Evolutionary conservation across 108 stramenopile species (phyloP).

Genomic region (Skeletonema marinoi): DNA sequence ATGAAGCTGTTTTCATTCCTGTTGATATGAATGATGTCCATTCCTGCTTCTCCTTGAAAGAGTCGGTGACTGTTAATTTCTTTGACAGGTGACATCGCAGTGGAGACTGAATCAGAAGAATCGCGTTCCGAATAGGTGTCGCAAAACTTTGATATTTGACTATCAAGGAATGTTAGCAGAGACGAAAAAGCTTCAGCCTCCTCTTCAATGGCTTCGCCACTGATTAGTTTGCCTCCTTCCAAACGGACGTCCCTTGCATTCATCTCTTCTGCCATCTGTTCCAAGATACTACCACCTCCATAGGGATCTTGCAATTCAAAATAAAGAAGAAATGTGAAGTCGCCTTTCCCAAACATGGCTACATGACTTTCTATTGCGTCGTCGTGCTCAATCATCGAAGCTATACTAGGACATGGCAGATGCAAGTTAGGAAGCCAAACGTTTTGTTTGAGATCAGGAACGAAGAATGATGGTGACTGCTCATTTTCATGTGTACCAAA

Average conservation of each 20-base stretch:
- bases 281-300: conserved; percentile 1
- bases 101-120: conserved; percentile 21
- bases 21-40: conserved; percentile 64
- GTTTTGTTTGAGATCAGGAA: conserved; percentile 42
- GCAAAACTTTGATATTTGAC: conserved; percentile 24
- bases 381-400: conserved; percentile 1
- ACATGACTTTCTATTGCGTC: conserved; percentile 35
- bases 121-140: conserved; percentile 22
- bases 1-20: conserved; percentile 51
- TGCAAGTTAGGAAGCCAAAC: conserved; percentile 66
- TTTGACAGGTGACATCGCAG: conserved; percentile 4
- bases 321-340: conserved; percentile 54
- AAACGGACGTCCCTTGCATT: not conserved
- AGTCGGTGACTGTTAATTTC: conserved; percentile 6
- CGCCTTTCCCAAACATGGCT: conserved; percentile 37
- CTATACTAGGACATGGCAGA: conserved; percentile 14
- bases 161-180: conserved; percentile 18
- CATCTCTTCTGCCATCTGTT: conserved; percentile 14
- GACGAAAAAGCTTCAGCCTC: conserved; percentile 20
- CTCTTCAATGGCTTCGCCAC: conserved; percentile 10
- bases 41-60: conserved; percentile 47
- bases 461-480: conserved; percentile 36
- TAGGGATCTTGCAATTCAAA: conserved; percentile 17
- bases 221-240: conserved; percentile 13
- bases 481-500: conserved; percentile 8